phyloP scores from a whole-genome alignment of 805 yeast genomes.

The Ogataea nonfermentans region DNA sequence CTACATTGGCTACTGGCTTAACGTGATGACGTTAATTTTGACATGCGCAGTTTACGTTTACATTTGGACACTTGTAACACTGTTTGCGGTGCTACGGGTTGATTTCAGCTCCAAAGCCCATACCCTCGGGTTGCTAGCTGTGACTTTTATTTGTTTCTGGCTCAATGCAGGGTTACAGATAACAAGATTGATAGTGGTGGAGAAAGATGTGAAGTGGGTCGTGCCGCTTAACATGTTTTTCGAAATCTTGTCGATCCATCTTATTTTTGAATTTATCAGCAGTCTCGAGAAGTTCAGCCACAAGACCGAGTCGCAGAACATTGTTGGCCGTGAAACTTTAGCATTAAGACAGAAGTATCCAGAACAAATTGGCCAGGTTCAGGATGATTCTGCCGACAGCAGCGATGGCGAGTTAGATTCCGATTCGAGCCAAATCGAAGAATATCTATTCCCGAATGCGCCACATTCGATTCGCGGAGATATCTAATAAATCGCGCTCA shows the following conservation, averaged over 20 bases:
- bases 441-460: not conserved
- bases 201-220: slow-evolving; percentile 49
- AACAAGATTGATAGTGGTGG: slow-evolving; percentile 27
- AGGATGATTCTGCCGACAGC: too few relatives aligned
- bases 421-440: slow-evolving; percentile 2
- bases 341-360: not conserved
- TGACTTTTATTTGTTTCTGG: slow-evolving; percentile 38
- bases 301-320: slow-evolving; percentile 50
- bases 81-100: slow-evolving; percentile 41
- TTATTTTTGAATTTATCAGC: slow-evolving; percentile 67
- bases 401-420: slow-evolving; percentile 4
- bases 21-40: slow-evolving; percentile 32
- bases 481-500: not conserved
- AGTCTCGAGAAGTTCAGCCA: slow-evolving; percentile 51
- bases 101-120: slow-evolving; percentile 45
- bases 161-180: slow-evolving; percentile 36
- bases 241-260: slow-evolving; percentile 48
- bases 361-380: too few relatives aligned
- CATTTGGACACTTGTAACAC: slow-evolving; percentile 31
- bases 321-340: slow-evolving; percentile 56
- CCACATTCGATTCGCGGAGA: not conserved
- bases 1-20: slow-evolving; percentile 26
- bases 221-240: slow-evolving; percentile 44
- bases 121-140: slow-evolving; percentile 46
- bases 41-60: slow-evolving; percentile 32